Base-by-base conservation (phyloP, 176 grass and related monocot genomes). In the Oryza meridionalis region DNA sequence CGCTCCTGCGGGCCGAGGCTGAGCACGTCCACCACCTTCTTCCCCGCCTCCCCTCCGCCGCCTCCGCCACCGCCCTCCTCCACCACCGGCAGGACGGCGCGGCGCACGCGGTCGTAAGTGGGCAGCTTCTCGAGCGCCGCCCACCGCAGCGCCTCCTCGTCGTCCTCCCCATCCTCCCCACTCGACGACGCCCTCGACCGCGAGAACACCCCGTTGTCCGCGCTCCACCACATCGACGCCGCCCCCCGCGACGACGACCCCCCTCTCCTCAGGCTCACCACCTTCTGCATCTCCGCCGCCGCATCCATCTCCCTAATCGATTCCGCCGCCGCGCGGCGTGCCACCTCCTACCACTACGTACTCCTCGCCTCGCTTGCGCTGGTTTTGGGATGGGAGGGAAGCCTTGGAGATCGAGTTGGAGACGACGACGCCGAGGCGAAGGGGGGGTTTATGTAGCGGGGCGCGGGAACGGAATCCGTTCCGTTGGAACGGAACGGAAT, bases 61-160 rank as follows among this genome's bases (percentile, higher is more conserved):
- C 15, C 62, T 31, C 29, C 35, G 35, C 5, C 35, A 5, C 5
- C 38, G 38, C 38, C 38, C 7, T 40, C 38, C 38, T 14, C 6
- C 8, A 4, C 33, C 7, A 67, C 8, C 62, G 63, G 2, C 17
- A 92, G 76, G 37, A 92, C 84, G 9, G 74, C 90, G 14, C 80
- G 65, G 27, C 87, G 80, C 47, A 92, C 72, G 26, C 90, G 76
- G 80, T 92, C 85, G 63, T 80, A 86, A 4, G 90, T 92, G 21
- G 92, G 92, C 47, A 94, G 77, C 66, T 73, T 88, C 83, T 94
- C 86, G 2, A 94, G 45, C 10, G 88, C 79, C 4, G 86, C 92
- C 92, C 92, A 94, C 16, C 72, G 76, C 33, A 94, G 77, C 9
- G 92, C 88, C 82, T 91, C 92, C 81, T 91, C 92, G n/a, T 94